Conservation (phyloP, 768 basidiomycete species). For the Tubosaeta sp. region DNA sequence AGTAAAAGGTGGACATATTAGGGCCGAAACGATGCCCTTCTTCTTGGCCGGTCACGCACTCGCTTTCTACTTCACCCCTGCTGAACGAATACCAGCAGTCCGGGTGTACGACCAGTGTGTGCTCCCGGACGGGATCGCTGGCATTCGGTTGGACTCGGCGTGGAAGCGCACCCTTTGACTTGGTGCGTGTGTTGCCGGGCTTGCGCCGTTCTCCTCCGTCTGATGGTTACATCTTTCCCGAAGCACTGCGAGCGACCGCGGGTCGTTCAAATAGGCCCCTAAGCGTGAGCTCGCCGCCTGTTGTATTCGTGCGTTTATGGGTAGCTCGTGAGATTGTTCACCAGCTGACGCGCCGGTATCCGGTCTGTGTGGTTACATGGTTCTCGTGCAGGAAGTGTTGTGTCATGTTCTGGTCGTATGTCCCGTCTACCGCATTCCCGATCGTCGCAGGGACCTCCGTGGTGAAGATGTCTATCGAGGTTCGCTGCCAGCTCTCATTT, state of each 20-base stretch:
- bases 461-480: too few relatives aligned
- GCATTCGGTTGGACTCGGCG: neutral
- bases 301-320: conserved; percentile 19
- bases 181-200: conserved; percentile 5
- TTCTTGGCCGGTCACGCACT: neutral
- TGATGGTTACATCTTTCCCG: neutral
- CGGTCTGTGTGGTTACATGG: neutral
- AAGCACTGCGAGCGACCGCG: conserved; percentile 25
- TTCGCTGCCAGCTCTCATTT: too few relatives aligned
- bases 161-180: too few relatives aligned
- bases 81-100: conserved; percentile 20
- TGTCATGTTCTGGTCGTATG: conserved; percentile 20
- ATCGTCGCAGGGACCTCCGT: conserved; percentile 11
- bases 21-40: neutral
- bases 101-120: conserved; percentile 20
- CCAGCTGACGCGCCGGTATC: too few relatives aligned
- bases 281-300: conserved; percentile 30
- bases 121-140: conserved; percentile 8
- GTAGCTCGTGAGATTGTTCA: too few relatives aligned
- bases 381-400: conserved; percentile 12
- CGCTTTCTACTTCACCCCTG: neutral
- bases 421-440: conserved; percentile 19
- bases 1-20: neutral
- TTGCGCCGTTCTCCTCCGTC: neutral
- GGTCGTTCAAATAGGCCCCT: conserved; percentile 28